Evolutionary conservation across 148 eudicot genomes (phyloP), one percentile per base, ranked within the genome.

Genomic region (Arbutus unedo): DNA sequence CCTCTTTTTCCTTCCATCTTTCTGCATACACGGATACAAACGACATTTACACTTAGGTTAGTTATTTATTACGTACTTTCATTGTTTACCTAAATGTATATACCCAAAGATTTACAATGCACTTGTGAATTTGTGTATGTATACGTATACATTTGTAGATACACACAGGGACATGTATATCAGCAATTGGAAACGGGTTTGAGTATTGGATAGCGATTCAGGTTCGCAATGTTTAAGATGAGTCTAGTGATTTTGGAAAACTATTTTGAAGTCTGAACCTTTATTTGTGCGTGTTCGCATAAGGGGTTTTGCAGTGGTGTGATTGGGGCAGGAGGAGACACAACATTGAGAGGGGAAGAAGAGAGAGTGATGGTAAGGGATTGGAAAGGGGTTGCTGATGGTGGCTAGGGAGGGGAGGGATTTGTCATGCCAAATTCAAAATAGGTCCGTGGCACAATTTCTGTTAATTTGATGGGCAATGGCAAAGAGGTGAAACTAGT

Each of bases 191-290:
- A 19, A 60, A n/a, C 7, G 11, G 23, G 21, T 25, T n/a, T 60
- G 66, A 19, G 2, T 60, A 60, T 60, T 2, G 4, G 7, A 60
- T 60, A 59, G 64, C 64, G 18, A 59, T 23, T 59, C 25, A 59
- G 21, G 64, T 59, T 59, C 64, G 23, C 23, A 19, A 60, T 19
- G 9, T 60, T 60, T n/a, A 60, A n/a, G 25, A 16, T 10, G 66
- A n/a, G 66, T 60, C 31, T 25, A n/a, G 66, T 60, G 66, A n/a
- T 60, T 60, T 60, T n/a, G 66, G 66, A 60, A 25, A 60, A 60
- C 66, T 60, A 60, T 23, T 25, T 60, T n/a, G 66, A 60, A 60
- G 25, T 7, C 19, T 25, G n/a, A 19, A n/a, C 64, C 64, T n/a
- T 23, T 60, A 6, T n/a, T 3, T n/a, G 66, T 60, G 4, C 3